Evolutionary conservation across 768 basidiomycete species (phyloP), one percentile per base, ranked within the genome.

Genomic region (Chalciporus pseudorubinellus): DNA sequence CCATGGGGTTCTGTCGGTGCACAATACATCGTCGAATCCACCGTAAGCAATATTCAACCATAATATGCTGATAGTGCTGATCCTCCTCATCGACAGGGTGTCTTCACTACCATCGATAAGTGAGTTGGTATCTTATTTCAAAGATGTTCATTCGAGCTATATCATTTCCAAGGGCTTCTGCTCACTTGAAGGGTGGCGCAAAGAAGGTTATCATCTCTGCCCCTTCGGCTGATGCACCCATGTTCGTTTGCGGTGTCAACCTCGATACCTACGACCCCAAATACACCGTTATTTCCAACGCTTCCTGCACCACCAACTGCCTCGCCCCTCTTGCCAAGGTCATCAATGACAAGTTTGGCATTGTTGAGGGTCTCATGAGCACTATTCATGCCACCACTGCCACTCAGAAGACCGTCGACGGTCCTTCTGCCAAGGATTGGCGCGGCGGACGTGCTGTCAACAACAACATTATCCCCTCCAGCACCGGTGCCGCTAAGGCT

Each of bases 151-250:
- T 7, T 44, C 45, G 34, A 38, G 20, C 48, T 14, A 40, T 51
- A 18, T 48, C 52, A 19, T 20, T 46, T 44, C n/a, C 4, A 50
- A 89, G 86, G 79, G 95, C 95, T 49, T 79, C 79, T 43, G 86
- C 84, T 60, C 95, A 99, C 77, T 78, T 99, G 75, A 93, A 95
- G 76, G 95, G 95, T 63, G 95, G 95, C 71, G 95, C 95, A 68
- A 98, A 98, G 86, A 99, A 98, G 81, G 95, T 99, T 70, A 80
- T 99, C 77, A 98, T 99, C 82, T 95, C 95, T 59, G 95, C 95
- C 42, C 95, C 95, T 60, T 98, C 95, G n/a, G 82, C 92, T 28
- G 92, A 95, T 69, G 92, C 93, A 6, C 92, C 92, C 61, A 95
- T 95, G 92, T 94, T 83, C 72, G 92, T 95, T 47, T 81, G 80